Evolutionary conservation across 495 filamentous ascomycete species (phyloP).

Genomic region (Talaromyces stipitatus): DNA sequence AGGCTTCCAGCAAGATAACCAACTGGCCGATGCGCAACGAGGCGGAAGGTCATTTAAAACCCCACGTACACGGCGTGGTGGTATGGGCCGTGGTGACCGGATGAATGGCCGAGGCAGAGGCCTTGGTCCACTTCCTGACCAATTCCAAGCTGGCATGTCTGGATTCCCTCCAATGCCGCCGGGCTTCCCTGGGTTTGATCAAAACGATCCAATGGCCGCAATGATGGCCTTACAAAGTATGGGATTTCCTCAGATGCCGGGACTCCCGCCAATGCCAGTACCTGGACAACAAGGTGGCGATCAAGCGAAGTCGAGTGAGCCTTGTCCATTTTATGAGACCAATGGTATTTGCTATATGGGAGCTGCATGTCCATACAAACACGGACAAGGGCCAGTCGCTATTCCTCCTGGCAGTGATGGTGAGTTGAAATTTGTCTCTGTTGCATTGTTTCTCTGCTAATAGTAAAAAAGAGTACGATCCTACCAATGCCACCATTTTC

Average conservation of each 20-base stretch:
- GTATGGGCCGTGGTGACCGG: conserved; percentile 43
- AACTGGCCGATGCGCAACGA: conserved; percentile 33
- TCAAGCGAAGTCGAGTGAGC: conserved; percentile 38
- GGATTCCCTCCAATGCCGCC: conserved; percentile 43
- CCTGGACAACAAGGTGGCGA: conserved; percentile 26
- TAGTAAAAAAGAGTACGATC: conserved; percentile 70
- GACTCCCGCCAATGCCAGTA: conserved; percentile 41
- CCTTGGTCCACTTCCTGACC: conserved; percentile 15
- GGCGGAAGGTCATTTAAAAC: conserved; percentile 60
- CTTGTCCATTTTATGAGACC: conserved; percentile 81
- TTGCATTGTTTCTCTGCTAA: conserved; percentile 5
- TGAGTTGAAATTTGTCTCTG: conserved; percentile 20
- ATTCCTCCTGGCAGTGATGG: conserved; percentile 45
- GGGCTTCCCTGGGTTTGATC: conserved; percentile 47
- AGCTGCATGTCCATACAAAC: conserved; percentile 72
- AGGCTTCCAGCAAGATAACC: conserved; percentile 45
- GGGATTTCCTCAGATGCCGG: conserved; percentile 51
- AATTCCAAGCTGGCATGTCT: conserved; percentile 22
- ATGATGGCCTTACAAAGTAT: conserved; percentile 66
- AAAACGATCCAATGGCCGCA: conserved; percentile 61
- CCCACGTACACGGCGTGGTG: conserved; percentile 56
- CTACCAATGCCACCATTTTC: conserved; percentile 52
- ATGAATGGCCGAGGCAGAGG: conserved; percentile 23
- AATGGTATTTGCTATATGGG: conserved; percentile 82
- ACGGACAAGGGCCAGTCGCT: conserved; percentile 54